A percentile compares a stretch with the other conserved stretches of the same genome.
These are phyloP conservation scores for Debaryomycetaceae sp. DNA, from an alignment of 1,139 yeast species.

Conservation along the genomic window DNA sequence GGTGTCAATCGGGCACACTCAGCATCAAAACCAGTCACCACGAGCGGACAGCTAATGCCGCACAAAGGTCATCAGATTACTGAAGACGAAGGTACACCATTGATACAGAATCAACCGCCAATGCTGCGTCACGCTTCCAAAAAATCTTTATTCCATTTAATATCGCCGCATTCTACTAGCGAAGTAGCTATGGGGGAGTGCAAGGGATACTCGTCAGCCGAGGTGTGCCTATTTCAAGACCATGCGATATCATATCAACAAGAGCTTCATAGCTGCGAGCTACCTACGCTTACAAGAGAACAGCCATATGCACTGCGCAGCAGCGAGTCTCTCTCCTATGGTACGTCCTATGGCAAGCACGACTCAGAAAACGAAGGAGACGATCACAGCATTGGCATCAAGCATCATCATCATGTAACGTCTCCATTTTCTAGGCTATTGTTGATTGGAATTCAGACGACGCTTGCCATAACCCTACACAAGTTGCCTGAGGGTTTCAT, in stretches of 20 bases:
- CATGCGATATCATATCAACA: constrained; percentile 2
- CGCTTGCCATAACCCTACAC: constrained; percentile 82
- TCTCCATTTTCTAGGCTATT: constrained; percentile 74
- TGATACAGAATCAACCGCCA: not conserved
- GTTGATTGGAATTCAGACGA: constrained; percentile 86
- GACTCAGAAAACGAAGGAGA: constrained; percentile 6
- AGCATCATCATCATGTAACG: constrained; percentile 76
- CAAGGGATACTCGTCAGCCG: constrained; percentile 52
- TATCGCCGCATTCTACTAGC: constrained; percentile 15
- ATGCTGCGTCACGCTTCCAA: constrained; percentile 5
- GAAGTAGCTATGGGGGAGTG: constrained; percentile 44
- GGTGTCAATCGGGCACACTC: not conserved
- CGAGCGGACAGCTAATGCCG: not conserved
- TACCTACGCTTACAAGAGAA: constrained; percentile 18
- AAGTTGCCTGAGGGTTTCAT: constrained; percentile 95
- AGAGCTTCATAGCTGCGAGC: constrained; percentile 37
- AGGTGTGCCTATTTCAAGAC: constrained; percentile 21
- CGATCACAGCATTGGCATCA: constrained; percentile 5
- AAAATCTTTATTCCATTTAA: constrained; percentile 26
- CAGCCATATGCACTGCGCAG: not conserved
- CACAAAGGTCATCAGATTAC: not conserved
- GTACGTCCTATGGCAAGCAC: not conserved
- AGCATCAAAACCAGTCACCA: not conserved
- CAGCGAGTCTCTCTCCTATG: not conserved
- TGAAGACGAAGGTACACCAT: constrained; percentile 1